Evolutionary conservation across 2,329 filamentous ascomycete species (phyloP), one percentile per base, ranked within the genome.

Genomic region (Penicillium sp.): DNA sequence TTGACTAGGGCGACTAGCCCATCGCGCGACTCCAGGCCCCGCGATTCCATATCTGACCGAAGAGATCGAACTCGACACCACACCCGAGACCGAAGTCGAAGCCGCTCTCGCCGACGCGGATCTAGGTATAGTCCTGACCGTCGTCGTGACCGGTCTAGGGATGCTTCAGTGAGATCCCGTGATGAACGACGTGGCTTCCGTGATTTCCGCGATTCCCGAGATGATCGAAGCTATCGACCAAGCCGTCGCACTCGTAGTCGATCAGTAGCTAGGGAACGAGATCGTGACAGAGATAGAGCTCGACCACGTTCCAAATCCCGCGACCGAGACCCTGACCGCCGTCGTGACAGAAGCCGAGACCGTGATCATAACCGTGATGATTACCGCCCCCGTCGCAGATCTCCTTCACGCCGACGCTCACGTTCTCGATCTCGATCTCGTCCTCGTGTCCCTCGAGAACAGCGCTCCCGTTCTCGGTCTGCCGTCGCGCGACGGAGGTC

Each of bases 241-340:
- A 58, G 50, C 45, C 69, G 68, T 54, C 71, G 71, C 35, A 76
- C 72, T 55, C 69, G 70, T 33, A 77, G 75, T 54, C 65, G 71
- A 56, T 75, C 72, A 26, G 58, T 57, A 16, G 66, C 66, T 11
- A 67, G 67, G 9, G 67, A 68, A 37, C 49, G 62, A 10, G 67
- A 70, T 21, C 54, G 62, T n/a, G 65, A 57, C 8, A 61, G 54
- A 23, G 50, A 57, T 8, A 61, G 54, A 26, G 49, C 14, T 47
- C 55, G 60, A 53, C 53, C 61, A 31, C 53, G 62, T 19, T 67
- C 64, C 2, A 61, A 55, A 51, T 61, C 59, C 42, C 63, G 62
- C 1, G 67, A 67, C 25, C 53, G 64, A 47, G 63, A 68, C 21
- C 57, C 53, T 48, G 62, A 66, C 45, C 64, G 66, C 26, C 66